Percentiles rank a stretch among this genome's conserved stretches.
Conservation (phyloP, 2,329 filamentous ascomycete species). For the Ophiocordyceps camponoti-leonardi region DNA sequence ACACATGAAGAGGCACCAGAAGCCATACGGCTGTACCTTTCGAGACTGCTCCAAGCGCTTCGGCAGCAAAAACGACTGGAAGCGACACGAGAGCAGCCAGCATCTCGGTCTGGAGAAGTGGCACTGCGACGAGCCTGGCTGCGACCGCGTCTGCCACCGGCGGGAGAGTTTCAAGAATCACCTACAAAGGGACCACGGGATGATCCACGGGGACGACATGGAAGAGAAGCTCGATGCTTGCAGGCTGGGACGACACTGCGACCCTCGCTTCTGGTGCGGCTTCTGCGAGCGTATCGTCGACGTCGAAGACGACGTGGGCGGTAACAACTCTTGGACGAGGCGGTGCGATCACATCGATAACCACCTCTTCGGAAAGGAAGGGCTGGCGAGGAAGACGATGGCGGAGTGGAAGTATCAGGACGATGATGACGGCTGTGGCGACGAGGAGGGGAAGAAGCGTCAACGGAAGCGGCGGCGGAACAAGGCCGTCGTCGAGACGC, state of each 20-base stretch:
- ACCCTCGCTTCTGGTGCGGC: conserved; percentile 68
- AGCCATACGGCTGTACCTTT: conserved; percentile 71
- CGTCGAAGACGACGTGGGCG: conserved; percentile 18
- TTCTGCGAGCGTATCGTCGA: conserved; percentile 49
- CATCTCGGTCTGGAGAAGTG: conserved; percentile 58
- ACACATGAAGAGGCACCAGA: conserved; percentile 64
- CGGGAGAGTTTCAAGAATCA: conserved; percentile 45
- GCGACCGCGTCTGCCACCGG: conserved; percentile 40
- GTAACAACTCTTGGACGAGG: conserved; percentile 38
- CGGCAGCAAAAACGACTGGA: conserved; percentile 92
- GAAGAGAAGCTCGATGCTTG: conserved; percentile 31
- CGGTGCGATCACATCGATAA: conserved; percentile 57
- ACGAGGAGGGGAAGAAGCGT: neutral
- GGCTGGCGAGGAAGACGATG: conserved; percentile 23
- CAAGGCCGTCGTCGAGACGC: conserved; percentile 4
- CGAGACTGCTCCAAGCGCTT: conserved; percentile 52
- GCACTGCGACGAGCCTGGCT: conserved; percentile 44
- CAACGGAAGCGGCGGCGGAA: conserved; percentile 2
- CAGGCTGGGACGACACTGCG: conserved; percentile 46
- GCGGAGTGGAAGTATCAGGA: conserved; percentile 35
- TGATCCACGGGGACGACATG: conserved; percentile 12
- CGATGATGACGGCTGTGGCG: neutral
- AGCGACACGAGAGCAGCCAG: conserved; percentile 70
- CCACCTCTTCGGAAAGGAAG: conserved; percentile 41
- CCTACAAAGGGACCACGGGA: conserved; percentile 32